Base-by-base conservation (phyloP, 2,329 filamentous ascomycete species). In the Xylariaceae sp. region DNA sequence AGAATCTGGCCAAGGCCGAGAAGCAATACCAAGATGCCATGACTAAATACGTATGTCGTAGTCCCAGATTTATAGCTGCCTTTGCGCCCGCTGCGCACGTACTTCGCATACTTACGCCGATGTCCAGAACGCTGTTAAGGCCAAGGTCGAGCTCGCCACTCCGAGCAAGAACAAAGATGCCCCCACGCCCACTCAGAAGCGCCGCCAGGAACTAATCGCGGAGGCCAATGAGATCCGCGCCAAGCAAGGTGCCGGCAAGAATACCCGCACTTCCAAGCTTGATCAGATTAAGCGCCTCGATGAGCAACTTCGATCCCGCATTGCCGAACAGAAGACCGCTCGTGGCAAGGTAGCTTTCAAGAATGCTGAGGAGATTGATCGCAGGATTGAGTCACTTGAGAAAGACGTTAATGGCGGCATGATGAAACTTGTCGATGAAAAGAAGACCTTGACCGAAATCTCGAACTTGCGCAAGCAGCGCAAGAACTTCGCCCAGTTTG, bases 351-450 rank as follows among this genome's bases (percentile, higher is more conserved):
- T 95, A 58, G 77, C 84, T 51, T 97, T 87, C 83, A 96, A 94
- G 82, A 90, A 79, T 64, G 82, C 84, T 52, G 91, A 96, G 55
- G 94, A 97, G 60, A 77, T 99, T 62, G 90, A 97, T 71, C 79
- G 80, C 60, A 84, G 94, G 73, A 94, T 97, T 65, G 80, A 83
- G 57, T 79, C 79, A 50, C 84, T 96, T 51, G 89, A 96, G 63
- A 86, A 86, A 73, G 83, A 92, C 71, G 91, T 97, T 65, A 89
- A 95, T 71, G 82, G 85, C 37, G 92, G 92, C 61, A 87, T 82
- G 71, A 91, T 99, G 87, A 95, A 91, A 76, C 78, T 99, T 50
- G 94, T 97, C 8, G 94, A 99, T 66, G 94, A 97, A 83, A 95
- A 90, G 80, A 97, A 96, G 81, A 86, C 89, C 6, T 80, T 97